Percentiles rank a stretch among this genome's conserved stretches.
These are phyloP conservation scores for Nemophila menziesii DNA, from an alignment of 257 asterid genomes.

Conservation along the genomic window DNA sequence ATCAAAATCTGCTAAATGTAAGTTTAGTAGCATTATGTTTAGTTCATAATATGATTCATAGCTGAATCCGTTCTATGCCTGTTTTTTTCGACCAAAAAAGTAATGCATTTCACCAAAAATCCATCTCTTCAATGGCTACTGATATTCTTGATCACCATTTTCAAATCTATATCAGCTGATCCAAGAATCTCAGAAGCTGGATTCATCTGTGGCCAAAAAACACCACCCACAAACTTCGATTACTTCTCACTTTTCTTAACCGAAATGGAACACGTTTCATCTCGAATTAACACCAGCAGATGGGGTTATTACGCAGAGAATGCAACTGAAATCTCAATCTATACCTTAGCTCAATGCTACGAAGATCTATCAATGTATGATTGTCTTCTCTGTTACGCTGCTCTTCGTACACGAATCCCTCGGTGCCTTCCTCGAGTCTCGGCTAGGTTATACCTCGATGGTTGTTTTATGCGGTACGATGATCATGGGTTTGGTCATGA, in stretches of 20 bases:
- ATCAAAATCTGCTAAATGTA: too few relatives aligned
- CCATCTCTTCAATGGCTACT: slow-evolving; percentile 9
- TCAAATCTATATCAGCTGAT: slow-evolving; percentile 31
- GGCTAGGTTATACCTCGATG: slow-evolving; percentile 70
- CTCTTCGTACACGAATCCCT: slow-evolving; percentile 60
- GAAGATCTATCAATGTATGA: slow-evolving; percentile 49
- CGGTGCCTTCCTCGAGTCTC: slow-evolving; percentile 51
- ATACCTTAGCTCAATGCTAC: slow-evolving; percentile 52
- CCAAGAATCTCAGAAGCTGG: slow-evolving; percentile 59
- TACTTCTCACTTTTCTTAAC: slow-evolving; percentile 37
- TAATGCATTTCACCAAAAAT: background rate
- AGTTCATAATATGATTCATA: too few relatives aligned
- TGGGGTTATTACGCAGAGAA: slow-evolving; percentile 35
- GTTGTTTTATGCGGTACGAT: slow-evolving; percentile 81
- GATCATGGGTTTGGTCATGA: slow-evolving; percentile 37
- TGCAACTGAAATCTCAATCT: slow-evolving; percentile 23
- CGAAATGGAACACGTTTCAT: slow-evolving; percentile 49
- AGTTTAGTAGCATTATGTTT: too few relatives aligned
- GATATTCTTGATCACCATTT: slow-evolving; percentile 8
- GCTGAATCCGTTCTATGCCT: too few relatives aligned
- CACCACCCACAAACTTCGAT: slow-evolving; percentile 22
- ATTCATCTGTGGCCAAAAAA: slow-evolving; percentile 34
- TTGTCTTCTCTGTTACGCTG: slow-evolving; percentile 76
- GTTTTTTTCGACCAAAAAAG: too few relatives aligned
- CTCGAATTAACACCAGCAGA: slow-evolving; percentile 26